phyloP scores from a whole-genome alignment of 2,329 filamentous ascomycete genomes.

The Escovopsis sp. region DNA sequence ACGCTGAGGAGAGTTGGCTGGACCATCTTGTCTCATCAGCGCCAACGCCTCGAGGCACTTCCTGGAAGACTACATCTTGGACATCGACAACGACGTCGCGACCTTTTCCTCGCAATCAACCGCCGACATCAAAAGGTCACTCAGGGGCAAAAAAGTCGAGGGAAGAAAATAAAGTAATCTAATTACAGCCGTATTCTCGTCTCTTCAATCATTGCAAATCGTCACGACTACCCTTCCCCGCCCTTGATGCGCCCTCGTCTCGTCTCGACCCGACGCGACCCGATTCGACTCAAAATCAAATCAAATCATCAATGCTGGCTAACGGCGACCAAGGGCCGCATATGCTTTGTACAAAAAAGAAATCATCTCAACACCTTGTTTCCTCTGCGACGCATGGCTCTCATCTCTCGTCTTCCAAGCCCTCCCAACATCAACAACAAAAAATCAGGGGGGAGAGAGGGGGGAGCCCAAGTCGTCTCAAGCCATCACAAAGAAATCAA shows the following conservation, averaged over 20 bases:
- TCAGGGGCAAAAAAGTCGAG: slow-evolving; percentile 6
- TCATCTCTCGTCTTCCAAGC: slow-evolving; percentile 2
- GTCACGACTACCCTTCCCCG: slow-evolving; percentile 2
- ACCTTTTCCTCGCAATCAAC: too few relatives aligned
- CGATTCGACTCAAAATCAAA: slow-evolving; percentile 2
- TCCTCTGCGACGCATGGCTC: slow-evolving; percentile 1
- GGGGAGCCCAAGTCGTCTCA: too few relatives aligned
- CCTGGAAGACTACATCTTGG: too few relatives aligned
- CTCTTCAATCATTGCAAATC: slow-evolving; percentile 6
- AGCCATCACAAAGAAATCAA: not conserved
- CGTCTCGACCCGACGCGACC: too few relatives aligned
- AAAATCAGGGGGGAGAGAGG: too few relatives aligned
- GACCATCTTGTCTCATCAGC: too few relatives aligned
- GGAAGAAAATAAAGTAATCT: slow-evolving; percentile 10
- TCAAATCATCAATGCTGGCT: slow-evolving; percentile 12
- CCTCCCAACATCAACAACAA: too few relatives aligned
- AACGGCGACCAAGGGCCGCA: slow-evolving; percentile 13
- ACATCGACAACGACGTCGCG: too few relatives aligned
- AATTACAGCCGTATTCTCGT: slow-evolving; percentile 19
- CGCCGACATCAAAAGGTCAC: too few relatives aligned
- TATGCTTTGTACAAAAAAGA: slow-evolving; percentile 22
- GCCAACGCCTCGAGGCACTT: too few relatives aligned
- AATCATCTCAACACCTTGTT: slow-evolving; percentile 10
- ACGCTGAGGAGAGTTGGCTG: too few relatives aligned
- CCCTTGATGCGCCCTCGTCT: not conserved